Percentiles rank a stretch among this genome's conserved stretches.
phyloP scores from a whole-genome alignment of 441 rosid species.

The Isatis lusitanica region DNA sequence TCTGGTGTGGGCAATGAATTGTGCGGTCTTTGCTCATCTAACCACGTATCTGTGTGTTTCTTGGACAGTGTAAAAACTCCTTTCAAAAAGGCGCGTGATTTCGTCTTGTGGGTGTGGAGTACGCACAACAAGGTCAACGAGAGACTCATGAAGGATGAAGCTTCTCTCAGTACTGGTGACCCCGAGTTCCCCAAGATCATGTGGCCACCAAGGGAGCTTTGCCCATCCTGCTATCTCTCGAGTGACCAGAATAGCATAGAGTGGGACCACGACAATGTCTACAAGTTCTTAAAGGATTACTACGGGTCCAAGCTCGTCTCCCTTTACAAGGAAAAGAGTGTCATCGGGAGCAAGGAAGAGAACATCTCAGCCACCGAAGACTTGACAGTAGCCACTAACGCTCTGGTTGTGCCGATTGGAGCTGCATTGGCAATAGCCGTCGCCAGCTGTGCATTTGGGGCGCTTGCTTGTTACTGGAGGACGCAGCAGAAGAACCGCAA shows the following conservation, averaged over 20 bases:
- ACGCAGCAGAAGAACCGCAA: slow-evolving; percentile 94
- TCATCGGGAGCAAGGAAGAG: slow-evolving; percentile 39
- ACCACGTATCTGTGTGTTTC: slow-evolving; percentile 22
- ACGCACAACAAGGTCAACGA: slow-evolving; percentile 84
- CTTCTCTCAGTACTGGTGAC: slow-evolving; percentile 74
- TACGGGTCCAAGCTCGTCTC: slow-evolving; percentile 71
- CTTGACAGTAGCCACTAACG: slow-evolving; percentile 59
- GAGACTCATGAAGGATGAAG: slow-evolving; percentile 80
- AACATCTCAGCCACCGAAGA: slow-evolving; percentile 48
- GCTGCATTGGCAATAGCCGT: slow-evolving; percentile 95
- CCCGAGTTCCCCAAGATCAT: slow-evolving; percentile 84
- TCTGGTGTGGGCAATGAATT: background rate
- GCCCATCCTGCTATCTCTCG: slow-evolving; percentile 68
- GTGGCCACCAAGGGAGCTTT: slow-evolving; percentile 94
- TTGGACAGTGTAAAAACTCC: slow-evolving; percentile 62
- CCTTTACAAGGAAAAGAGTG: slow-evolving; percentile 60
- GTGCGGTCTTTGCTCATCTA: background rate
- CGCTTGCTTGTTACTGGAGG: slow-evolving; percentile 98
- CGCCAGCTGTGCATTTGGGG: slow-evolving; percentile 97
- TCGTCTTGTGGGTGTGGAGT: slow-evolving; percentile 90
- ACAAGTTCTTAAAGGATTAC: slow-evolving; percentile 66
- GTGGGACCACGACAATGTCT: slow-evolving; percentile 72
- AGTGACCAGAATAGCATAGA: slow-evolving; percentile 34
- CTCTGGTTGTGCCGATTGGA: slow-evolving; percentile 89
- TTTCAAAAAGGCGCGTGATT: slow-evolving; percentile 67